Base-by-base conservation (phyloP, 129 eudicot species). In the Flaveria linearis region DNA sequence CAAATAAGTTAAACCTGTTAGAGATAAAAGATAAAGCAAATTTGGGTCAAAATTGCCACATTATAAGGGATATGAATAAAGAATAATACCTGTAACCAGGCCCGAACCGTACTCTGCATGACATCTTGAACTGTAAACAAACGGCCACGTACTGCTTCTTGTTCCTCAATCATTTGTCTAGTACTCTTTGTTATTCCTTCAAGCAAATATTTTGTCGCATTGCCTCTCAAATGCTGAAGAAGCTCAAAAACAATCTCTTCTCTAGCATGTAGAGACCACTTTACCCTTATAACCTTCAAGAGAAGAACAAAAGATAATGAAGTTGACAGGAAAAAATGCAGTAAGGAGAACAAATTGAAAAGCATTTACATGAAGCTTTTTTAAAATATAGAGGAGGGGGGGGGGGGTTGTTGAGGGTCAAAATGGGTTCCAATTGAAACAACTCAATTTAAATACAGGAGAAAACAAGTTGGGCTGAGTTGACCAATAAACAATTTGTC, bases 101-200 rank as follows among this genome's bases (percentile, higher is more conserved):
- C 96, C 23, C 96, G 96, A 7, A 90, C 81, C 28, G 89, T 93
- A 81, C 96, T 93, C 75, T 93, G 97, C 97, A 93, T 93, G 77
- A 91, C 98, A 84, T 93, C 98, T 85, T 93, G 98, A 65, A 93
- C 90, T 68, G 98, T 91, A 81, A 93, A 93, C 64, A 93, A 81
- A 76, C 98, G 97, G 52, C 89, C 98, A 51, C 98, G 93, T 72
- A 87, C 97, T 18, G 97, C 98, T 87, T 93, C 98, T 87, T 93
- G 98, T 73, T 93, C 98, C 51, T 83, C 97, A 60, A 93, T 87
- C 98, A 93, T 93, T 78, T 89, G 93, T 64, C 98, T 75, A 0
- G 96, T 88, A 80, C 96, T 91, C 85, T 86, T 93, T 64, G 85
- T 87, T 53, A 91, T 65, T 71, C 96, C 91, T 49, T 93, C 98